Evolutionary conservation across 805 yeast genomes (phyloP).

Genomic region (Jamesozyma lodderae): DNA sequence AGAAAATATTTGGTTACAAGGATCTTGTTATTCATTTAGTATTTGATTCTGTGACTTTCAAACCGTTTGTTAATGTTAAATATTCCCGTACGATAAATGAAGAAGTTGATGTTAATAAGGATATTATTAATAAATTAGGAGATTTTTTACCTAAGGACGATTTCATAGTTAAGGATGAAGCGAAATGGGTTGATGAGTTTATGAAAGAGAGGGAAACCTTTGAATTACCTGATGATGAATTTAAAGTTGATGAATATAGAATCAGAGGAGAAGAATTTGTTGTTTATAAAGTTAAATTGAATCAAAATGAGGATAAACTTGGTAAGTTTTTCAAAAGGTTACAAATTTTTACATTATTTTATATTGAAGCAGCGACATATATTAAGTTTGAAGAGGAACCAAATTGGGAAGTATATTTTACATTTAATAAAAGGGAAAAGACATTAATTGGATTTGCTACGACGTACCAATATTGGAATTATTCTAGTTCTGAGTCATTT

Average conservation of each 20-base stretch:
- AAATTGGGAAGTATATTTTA: slow-evolving; percentile 69
- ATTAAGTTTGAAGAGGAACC: slow-evolving; percentile 62
- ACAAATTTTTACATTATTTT: slow-evolving; percentile 71
- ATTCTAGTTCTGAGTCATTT: slow-evolving; percentile 37
- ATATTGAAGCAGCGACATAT: slow-evolving; percentile 89
- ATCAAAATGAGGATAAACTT: slow-evolving; percentile 4
- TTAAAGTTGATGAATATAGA: slow-evolving; percentile 27
- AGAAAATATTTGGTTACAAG: slow-evolving; percentile 76
- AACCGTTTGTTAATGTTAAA: slow-evolving; percentile 59
- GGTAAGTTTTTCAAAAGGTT: slow-evolving; percentile 38
- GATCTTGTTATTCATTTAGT: slow-evolving; percentile 56
- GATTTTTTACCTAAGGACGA: slow-evolving; percentile 51
- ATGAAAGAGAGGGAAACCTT: slow-evolving; percentile 38
- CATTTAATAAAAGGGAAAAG: slow-evolving; percentile 31
- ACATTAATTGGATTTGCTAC: slow-evolving; percentile 74
- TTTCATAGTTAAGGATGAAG: slow-evolving; percentile 55
- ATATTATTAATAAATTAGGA: slow-evolving; percentile 46
- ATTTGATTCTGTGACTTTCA: slow-evolving; percentile 65
- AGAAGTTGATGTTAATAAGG: slow-evolving; percentile 37
- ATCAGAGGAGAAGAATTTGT: slow-evolving; percentile 35
- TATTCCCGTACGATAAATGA: slow-evolving; percentile 42
- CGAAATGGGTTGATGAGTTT: slow-evolving; percentile 52
- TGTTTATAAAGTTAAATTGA: slow-evolving; percentile 38
- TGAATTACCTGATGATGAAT: slow-evolving; percentile 34
- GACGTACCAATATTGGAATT: slow-evolving; percentile 75